Evolutionary conservation across 371 early-diverging fungal genomes (phyloP).

Genomic region (Lichtheimia ornata): DNA sequence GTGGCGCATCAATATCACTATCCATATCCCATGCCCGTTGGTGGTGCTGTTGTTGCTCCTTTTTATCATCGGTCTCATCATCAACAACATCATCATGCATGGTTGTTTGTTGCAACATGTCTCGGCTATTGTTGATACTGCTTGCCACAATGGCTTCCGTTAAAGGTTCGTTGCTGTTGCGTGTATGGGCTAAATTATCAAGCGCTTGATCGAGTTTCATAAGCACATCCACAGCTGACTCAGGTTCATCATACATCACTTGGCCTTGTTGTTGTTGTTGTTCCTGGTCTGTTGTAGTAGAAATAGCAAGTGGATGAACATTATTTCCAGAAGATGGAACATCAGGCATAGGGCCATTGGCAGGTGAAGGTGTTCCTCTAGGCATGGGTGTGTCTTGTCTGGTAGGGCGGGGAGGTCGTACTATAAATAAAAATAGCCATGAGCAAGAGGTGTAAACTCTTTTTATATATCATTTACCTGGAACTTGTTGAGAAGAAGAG

Average conservation of each 20-base stretch:
- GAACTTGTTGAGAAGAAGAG: slow-evolving; percentile 1
- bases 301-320: slow-evolving; percentile 9
- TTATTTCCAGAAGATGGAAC: background rate
- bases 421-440: slow-evolving; percentile 13
- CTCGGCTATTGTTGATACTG: slow-evolving; percentile 3
- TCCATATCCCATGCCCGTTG: background rate
- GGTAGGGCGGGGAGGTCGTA: slow-evolving; percentile 36
- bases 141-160: slow-evolving; percentile 25
- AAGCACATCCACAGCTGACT: slow-evolving; percentile 24
- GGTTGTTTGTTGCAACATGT: background rate
- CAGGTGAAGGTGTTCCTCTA: background rate
- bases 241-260: slow-evolving; percentile 17
- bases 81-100: background rate
- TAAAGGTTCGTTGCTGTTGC: slow-evolving; percentile 25
- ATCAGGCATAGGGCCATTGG: background rate
- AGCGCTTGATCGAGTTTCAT: slow-evolving; percentile 24
- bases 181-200: slow-evolving; percentile 23
- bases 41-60: background rate
- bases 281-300: slow-evolving; percentile 1
- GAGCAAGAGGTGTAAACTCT: slow-evolving; percentile 10
- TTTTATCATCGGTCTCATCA: too few relatives aligned
- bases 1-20: background rate
- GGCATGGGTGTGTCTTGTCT: slow-evolving; percentile 53
- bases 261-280: slow-evolving; percentile 5
- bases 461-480: slow-evolving; percentile 10